These are phyloP conservation scores for Melampsora americana DNA, from an alignment of 1,284 basidiomycete genomes.

Conservation along the genomic window DNA sequence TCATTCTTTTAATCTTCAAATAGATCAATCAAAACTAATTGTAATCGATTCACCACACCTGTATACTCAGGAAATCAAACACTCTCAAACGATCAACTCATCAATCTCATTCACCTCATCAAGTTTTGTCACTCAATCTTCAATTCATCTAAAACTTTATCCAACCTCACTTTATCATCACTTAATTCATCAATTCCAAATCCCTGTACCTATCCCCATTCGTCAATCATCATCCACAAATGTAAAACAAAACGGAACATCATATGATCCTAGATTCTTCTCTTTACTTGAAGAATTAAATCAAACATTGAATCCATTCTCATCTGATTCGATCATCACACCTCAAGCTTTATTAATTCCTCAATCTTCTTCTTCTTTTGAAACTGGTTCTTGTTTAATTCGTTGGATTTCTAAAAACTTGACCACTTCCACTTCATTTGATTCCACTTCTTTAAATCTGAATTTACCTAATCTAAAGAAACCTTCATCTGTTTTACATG, in stretches of 20 bases:
- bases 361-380: neutral
- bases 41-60: constrained; percentile 36
- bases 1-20: too few relatives aligned
- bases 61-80: neutral
- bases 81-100: neutral
- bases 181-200: constrained; percentile 21
- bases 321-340: neutral
- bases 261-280: constrained; percentile 32
- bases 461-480: neutral
- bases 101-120: constrained; percentile 8
- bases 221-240: neutral
- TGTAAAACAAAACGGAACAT: constrained; percentile 5
- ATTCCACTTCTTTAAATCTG: constrained; percentile 17
- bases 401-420: constrained; percentile 30
- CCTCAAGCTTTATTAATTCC: constrained; percentile 26
- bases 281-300: constrained; percentile 22
- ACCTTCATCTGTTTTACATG: constrained; percentile 14
- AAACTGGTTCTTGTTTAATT: constrained; percentile 6
- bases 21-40: constrained; percentile 27
- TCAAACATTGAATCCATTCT: constrained; percentile 7
- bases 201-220: neutral
- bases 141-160: constrained; percentile 28
- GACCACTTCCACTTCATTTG: neutral
- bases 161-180: constrained; percentile 27
- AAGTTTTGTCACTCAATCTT: neutral